Conservation (phyloP, 2,329 filamentous ascomycete species). For the Cladosporium phlei region DNA sequence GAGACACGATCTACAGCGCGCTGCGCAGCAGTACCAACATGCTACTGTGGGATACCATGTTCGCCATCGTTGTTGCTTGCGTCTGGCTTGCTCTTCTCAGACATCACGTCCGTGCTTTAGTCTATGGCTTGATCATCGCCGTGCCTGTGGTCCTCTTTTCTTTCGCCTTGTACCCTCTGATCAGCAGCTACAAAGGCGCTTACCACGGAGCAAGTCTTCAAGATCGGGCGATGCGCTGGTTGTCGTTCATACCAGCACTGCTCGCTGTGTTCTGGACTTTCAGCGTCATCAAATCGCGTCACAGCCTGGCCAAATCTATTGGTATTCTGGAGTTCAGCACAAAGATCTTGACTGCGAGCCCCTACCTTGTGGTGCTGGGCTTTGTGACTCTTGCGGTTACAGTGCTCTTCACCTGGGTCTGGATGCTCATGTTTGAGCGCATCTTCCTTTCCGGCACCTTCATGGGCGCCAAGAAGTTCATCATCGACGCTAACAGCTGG, state of each 20-base stretch:
- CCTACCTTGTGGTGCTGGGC: constrained; percentile 77
- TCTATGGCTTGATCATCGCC: constrained; percentile 73
- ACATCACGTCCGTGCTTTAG: constrained; percentile 80
- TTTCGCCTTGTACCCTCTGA: constrained; percentile 85
- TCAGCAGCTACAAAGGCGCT: constrained; percentile 78
- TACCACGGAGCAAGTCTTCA: constrained; percentile 75
- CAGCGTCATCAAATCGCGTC: constrained; percentile 72
- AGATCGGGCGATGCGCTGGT: constrained; percentile 83
- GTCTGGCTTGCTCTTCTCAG: constrained; percentile 85
- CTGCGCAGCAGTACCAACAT: constrained; percentile 83
- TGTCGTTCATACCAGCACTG: constrained; percentile 69
- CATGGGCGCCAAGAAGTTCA: constrained; percentile 56
- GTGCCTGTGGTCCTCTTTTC: constrained; percentile 83
- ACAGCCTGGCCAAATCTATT: constrained; percentile 75
- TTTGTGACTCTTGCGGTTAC: constrained; percentile 70
- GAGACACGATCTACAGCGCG: constrained; percentile 91
- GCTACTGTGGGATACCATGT: constrained; percentile 82
- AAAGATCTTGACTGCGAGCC: constrained; percentile 78
- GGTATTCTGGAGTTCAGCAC: constrained; percentile 89
- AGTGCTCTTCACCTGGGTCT: constrained; percentile 88
- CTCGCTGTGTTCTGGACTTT: constrained; percentile 77
- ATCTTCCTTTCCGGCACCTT: constrained; percentile 92
- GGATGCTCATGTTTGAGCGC: constrained; percentile 93
- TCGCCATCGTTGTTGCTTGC: constrained; percentile 82
- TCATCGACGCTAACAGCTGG: constrained; percentile 86